Evolutionary conservation across 2,329 filamentous ascomycete species (phyloP).

Genomic region (Nothopassalora personata): DNA sequence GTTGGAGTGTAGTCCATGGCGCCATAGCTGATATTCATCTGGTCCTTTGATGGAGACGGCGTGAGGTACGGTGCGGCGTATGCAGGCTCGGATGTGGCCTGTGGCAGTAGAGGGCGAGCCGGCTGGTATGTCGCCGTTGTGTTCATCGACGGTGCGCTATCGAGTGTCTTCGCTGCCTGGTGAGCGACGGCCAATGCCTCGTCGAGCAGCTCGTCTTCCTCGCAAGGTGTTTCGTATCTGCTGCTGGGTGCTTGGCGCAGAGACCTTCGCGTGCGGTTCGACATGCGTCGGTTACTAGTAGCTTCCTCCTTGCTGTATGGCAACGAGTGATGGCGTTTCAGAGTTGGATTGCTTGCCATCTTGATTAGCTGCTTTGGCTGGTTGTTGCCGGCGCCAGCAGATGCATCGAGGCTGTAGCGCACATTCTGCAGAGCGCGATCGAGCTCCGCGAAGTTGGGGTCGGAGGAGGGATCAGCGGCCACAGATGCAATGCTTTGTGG

Average conservation of each 20-base stretch:
- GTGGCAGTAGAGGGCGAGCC: slow-evolving; percentile 49
- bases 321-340: slow-evolving; percentile 47
- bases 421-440: slow-evolving; percentile 58
- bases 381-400: slow-evolving; percentile 29
- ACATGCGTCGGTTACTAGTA: slow-evolving; percentile 54
- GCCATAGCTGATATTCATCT: slow-evolving; percentile 70
- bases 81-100: slow-evolving; percentile 60
- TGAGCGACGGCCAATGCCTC: slow-evolving; percentile 77
- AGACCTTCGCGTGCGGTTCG: slow-evolving; percentile 73
- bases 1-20: slow-evolving; percentile 58
- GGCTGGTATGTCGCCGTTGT: slow-evolving; percentile 11
- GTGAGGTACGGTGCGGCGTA: slow-evolving; percentile 55
- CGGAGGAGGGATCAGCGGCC: slow-evolving; percentile 42
- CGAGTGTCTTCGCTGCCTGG: slow-evolving; percentile 67
- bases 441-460: slow-evolving; percentile 53
- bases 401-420: slow-evolving; percentile 52
- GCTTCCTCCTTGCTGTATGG: slow-evolving; percentile 43
- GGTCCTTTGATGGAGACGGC: slow-evolving; percentile 75
- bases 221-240: slow-evolving; percentile 89
- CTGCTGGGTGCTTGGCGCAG: slow-evolving; percentile 67
- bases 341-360: slow-evolving; percentile 41
- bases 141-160: slow-evolving; percentile 35
- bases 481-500: slow-evolving; percentile 51
- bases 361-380: slow-evolving; percentile 31
- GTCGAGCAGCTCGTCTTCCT: slow-evolving; percentile 92